Percentiles rank a stretch among this genome's conserved stretches.
These are phyloP conservation scores for Apiotrichum gamsii DNA, from an alignment of 1,284 basidiomycete genomes.

Conservation along the genomic window DNA sequence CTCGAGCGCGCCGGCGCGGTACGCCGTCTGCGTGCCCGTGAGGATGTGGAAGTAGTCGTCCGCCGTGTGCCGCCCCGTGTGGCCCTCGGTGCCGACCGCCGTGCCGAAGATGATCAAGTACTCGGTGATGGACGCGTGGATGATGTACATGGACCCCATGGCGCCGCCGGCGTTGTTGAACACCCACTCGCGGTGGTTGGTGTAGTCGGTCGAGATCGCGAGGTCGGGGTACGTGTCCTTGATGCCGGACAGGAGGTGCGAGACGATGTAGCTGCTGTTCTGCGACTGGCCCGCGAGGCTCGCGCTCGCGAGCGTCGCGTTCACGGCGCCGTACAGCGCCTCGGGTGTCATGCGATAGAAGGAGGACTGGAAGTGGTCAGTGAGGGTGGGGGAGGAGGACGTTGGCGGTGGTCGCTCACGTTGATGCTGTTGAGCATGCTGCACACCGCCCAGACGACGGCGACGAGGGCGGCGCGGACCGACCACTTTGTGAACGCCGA, in stretches of 20 bases:
- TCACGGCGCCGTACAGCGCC: slow-evolving; percentile 60
- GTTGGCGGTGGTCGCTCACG: slow-evolving; percentile 17
- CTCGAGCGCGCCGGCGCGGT: slow-evolving; percentile 67
- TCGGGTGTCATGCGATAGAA: slow-evolving; percentile 68
- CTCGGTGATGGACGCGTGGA: slow-evolving; percentile 89
- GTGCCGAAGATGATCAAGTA: slow-evolving; percentile 82
- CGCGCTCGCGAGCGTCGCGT: slow-evolving; percentile 61
- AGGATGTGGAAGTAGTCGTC: slow-evolving; percentile 94
- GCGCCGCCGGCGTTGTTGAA: slow-evolving; percentile 98
- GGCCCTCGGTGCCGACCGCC: slow-evolving; percentile 92
- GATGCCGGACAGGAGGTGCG: slow-evolving; percentile 66
- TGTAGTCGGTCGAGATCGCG: slow-evolving; percentile 57
- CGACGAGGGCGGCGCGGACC: slow-evolving; percentile 19
- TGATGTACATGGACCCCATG: slow-evolving; percentile 94
- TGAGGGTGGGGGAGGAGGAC: not conserved
- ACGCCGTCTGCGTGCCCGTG: slow-evolving; percentile 87
- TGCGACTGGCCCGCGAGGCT: slow-evolving; percentile 10
- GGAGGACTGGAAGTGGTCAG: slow-evolving; percentile 45
- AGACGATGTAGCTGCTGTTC: slow-evolving; percentile 54
- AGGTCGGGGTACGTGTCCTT: slow-evolving; percentile 59
- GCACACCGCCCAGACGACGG: slow-evolving; percentile 24
- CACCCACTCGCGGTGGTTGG: slow-evolving; percentile 69
- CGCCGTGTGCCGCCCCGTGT: slow-evolving; percentile 86
- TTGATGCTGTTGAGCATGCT: slow-evolving; percentile 27
- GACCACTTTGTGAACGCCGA: slow-evolving; percentile 12